Evolutionary conservation across 2,329 filamentous ascomycete species (phyloP).

Genomic region (Grosmannia serpens): DNA sequence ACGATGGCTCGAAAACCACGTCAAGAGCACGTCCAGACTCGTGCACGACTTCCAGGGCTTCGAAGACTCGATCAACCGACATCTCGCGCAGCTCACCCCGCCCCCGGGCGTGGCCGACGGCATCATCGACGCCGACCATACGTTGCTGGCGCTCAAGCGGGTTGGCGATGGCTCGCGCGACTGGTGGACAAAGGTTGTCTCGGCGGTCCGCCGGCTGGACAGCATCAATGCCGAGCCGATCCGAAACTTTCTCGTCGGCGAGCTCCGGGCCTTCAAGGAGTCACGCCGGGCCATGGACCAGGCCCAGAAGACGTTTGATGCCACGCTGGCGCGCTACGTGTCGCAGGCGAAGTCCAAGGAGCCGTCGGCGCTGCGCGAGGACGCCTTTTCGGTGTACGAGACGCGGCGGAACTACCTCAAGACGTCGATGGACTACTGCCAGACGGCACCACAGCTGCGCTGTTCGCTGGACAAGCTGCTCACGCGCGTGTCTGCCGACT

Average conservation of each 20-base stretch:
- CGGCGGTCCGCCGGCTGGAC: constrained; percentile 68
- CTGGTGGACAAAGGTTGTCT: constrained; percentile 70
- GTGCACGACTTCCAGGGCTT: constrained; percentile 56
- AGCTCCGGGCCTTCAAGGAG: constrained; percentile 81
- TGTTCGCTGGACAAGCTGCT: constrained; percentile 76
- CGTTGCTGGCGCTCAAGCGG: constrained; percentile 71
- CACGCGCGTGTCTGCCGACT: constrained; percentile 71
- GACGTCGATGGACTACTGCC: constrained; percentile 86
- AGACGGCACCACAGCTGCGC: constrained; percentile 75
- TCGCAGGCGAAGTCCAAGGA: constrained; percentile 88
- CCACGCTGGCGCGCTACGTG: constrained; percentile 68
- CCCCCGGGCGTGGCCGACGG: constrained; percentile 66
- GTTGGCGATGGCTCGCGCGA: constrained; percentile 79
- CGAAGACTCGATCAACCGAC: constrained; percentile 67
- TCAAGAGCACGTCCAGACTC: constrained; percentile 41
- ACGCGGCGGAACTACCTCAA: constrained; percentile 82
- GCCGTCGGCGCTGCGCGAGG: constrained; percentile 78
- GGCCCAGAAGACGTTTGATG: constrained; percentile 76
- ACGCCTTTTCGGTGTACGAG: constrained; percentile 92
- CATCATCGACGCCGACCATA: constrained; percentile 86
- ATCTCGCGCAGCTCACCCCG: constrained; percentile 65
- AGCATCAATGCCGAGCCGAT: constrained; percentile 70
- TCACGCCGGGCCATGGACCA: constrained; percentile 63
- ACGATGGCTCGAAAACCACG: constrained; percentile 68
- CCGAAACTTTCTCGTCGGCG: constrained; percentile 61